These are phyloP conservation scores for Beauveria sp. DNA, from an alignment of 2,329 filamentous ascomycete genomes.

Conservation along the genomic window DNA sequence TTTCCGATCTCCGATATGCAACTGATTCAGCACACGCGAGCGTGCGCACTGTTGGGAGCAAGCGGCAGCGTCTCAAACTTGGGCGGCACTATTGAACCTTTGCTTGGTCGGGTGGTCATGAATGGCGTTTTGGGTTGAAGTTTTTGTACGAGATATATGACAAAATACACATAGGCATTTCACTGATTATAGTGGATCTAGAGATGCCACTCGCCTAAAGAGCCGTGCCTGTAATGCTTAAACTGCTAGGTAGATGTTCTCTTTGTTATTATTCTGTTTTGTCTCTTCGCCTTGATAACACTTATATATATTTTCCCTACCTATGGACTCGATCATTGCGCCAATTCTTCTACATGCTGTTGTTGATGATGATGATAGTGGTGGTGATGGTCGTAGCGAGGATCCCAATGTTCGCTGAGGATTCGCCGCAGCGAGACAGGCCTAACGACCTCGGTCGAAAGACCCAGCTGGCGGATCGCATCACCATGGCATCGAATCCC, in stretches of 20 bases:
- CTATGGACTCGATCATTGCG: too few species aligned
- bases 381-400: too few species aligned
- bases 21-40: background rate
- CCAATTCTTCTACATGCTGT: too few species aligned
- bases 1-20: too few species aligned
- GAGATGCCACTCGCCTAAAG: too few species aligned
- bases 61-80: background rate
- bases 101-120: conserved; percentile 2
- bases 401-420: background rate
- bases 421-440: conserved; percentile 19
- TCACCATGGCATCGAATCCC: conserved; percentile 16
- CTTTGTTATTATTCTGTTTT: too few species aligned
- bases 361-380: too few species aligned
- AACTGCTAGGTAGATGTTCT: too few species aligned
- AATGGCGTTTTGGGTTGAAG: background rate
- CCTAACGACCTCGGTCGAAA: conserved; percentile 16
- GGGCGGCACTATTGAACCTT: conserved; percentile 1
- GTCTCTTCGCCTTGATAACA: too few species aligned
- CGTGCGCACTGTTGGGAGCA: background rate
- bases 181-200: too few species aligned
- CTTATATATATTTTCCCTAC: too few species aligned
- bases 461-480: conserved; percentile 18
- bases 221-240: too few species aligned
- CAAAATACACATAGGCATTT: conserved; percentile 4
- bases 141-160: conserved; percentile 11